Percentiles rank a stretch among this genome's conserved stretches.
These are phyloP conservation scores for Pleoardoris graminearum DNA, from an alignment of 2,329 filamentous ascomycete genomes.

Conservation along the genomic window DNA sequence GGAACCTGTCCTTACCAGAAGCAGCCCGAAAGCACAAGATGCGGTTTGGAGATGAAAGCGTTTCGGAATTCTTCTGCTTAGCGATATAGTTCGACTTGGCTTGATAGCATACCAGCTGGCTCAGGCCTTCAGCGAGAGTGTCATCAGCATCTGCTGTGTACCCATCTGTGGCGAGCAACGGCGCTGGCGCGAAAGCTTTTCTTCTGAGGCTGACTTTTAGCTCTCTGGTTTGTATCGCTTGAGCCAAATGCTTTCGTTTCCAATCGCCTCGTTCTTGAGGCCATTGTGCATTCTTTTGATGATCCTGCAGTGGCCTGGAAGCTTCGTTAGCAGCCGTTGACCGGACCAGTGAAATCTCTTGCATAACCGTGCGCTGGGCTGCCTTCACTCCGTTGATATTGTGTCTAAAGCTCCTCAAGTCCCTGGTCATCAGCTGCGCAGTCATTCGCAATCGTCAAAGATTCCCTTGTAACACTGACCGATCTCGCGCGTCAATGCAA, in stretches of 20 bases:
- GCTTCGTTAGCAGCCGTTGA: background rate
- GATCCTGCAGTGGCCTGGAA: background rate
- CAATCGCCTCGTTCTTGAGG: background rate
- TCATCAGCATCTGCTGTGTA: background rate
- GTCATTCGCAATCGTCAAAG: background rate
- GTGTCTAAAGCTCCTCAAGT: background rate
- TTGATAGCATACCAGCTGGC: background rate
- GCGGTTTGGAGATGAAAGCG: background rate
- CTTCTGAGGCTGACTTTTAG: background rate
- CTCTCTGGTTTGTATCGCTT: background rate
- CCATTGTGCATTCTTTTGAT: background rate
- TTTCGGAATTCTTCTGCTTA: background rate
- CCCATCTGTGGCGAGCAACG: background rate
- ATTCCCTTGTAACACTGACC: background rate
- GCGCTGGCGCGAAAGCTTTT: background rate
- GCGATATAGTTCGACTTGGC: background rate
- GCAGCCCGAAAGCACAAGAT: too few relatives aligned
- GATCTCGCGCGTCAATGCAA: background rate
- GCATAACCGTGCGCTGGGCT: background rate
- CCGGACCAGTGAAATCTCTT: background rate
- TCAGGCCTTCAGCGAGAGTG: background rate
- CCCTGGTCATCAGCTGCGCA: background rate
- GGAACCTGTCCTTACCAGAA: too few relatives aligned
- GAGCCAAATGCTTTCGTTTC: background rate
- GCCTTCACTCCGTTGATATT: background rate